A percentile compares a stretch with the other conserved stretches of the same genome.
Evolutionary conservation across 495 filamentous ascomycete genomes (phyloP).

Genomic region (Beverwykella pulmonaria): DNA sequence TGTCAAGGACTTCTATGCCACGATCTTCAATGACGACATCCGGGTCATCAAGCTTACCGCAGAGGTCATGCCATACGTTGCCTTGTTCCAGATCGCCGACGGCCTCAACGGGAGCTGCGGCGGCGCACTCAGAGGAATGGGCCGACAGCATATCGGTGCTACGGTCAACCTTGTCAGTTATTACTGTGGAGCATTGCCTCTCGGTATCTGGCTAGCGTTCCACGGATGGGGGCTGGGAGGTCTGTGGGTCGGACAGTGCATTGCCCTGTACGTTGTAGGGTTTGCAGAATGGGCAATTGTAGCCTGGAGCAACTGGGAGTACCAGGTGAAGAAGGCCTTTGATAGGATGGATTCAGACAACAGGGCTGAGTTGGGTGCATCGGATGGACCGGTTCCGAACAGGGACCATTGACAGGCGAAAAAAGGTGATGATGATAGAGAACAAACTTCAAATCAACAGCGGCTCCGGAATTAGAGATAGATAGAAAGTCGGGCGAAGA

Average conservation of each 20-base stretch:
- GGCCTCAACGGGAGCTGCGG: conserved; percentile 86
- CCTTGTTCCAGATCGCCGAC: conserved; percentile 93
- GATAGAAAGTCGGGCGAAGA: background rate
- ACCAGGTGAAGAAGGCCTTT: conserved; percentile 75
- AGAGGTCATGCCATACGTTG: conserved; percentile 83
- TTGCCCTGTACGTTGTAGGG: conserved; percentile 84
- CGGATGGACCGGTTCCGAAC: conserved; percentile 17
- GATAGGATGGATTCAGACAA: conserved; percentile 70
- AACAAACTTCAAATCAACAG: background rate
- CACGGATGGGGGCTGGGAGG: conserved; percentile 85
- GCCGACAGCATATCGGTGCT: conserved; percentile 84
- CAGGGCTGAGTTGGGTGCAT: conserved; percentile 48
- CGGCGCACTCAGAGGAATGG: conserved; percentile 81
- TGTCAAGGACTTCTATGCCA: conserved; percentile 74
- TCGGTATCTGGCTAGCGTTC: conserved; percentile 85
- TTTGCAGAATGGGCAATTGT: conserved; percentile 80
- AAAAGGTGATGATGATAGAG: background rate
- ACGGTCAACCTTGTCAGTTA: conserved; percentile 89
- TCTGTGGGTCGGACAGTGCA: conserved; percentile 87
- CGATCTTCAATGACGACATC: conserved; percentile 80
- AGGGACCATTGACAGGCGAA: background rate
- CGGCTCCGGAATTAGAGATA: background rate
- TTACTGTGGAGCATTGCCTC: conserved; percentile 80
- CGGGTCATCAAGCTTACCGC: conserved; percentile 75
- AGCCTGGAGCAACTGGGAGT: conserved; percentile 74